Base-by-base conservation (phyloP, 176 grass and related monocot genomes). In the Paspalum vaginatum region DNA sequence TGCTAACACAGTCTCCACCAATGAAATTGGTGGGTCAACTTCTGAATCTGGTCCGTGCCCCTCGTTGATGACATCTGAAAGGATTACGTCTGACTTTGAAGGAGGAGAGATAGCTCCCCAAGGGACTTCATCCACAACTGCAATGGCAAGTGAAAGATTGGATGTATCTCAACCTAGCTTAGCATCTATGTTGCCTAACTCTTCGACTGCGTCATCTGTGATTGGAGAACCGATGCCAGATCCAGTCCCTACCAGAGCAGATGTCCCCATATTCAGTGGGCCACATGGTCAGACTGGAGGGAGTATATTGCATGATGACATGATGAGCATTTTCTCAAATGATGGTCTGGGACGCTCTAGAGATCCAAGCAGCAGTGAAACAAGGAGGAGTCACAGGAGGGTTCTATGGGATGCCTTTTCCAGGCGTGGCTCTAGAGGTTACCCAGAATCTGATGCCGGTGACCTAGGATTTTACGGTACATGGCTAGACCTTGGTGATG, bases 391-490 rank as follows among this genome's bases (percentile, higher is more conserved):
- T 66, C 80, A 85, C 85, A 91, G 95, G 85, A 98, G 90, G 79
- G 72, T 91, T 84, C 61, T 98, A 37, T 93, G 90, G 92, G 95
- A 98, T 81, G 77, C 92, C 11, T 91, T 98, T 85, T 92, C 95
- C 24, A 87, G 95, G 85, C 92, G 60, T 38, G 74, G 86, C 73
- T 85, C 85, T 68, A 82, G 93, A 93, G 87, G 88, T 82, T 74
- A 83, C 86, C 72, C 88, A 75, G 88, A 91, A 38, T 89, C 88
- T 75, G 88, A 94, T 53, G 79, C 54, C 65, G 85, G 76, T 53
- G 85, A 85, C 64, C 84, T 87, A 14, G 80, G 83, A 83, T 92
- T 91, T 73, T 89, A 91, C 42, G 87, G 89, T 78, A 97, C 91
- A 75, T 98, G 92, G 90, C 76, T 91, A 84, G 92, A 98, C 69